Percentiles rank a stretch among this genome's conserved stretches.
Evolutionary conservation across 306 rosid species (phyloP).

Genomic region (Lagenaria siceraria): DNA sequence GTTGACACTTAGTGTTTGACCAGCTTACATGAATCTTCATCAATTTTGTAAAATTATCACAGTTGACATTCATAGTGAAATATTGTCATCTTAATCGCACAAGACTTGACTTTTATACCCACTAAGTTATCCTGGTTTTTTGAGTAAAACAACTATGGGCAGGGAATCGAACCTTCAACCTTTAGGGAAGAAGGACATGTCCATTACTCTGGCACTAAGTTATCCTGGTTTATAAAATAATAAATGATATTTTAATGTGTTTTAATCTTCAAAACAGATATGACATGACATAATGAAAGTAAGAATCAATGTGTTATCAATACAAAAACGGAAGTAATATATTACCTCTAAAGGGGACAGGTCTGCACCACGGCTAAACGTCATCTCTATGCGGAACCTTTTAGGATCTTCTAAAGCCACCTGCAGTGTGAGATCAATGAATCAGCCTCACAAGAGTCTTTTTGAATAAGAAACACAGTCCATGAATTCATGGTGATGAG

Average conservation of each 20-base stretch:
- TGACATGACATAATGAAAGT: not conserved
- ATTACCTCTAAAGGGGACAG: constrained; percentile 86
- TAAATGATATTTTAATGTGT: not conserved
- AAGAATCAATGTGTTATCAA: not conserved
- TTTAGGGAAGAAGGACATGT: no score
- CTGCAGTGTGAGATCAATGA: constrained; percentile 31
- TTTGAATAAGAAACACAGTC: not conserved
- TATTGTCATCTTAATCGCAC: not conserved
- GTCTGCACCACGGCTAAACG: constrained; percentile 96
- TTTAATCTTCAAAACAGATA: not conserved
- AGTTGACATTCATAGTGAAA: not conserved
- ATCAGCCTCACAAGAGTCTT: not conserved
- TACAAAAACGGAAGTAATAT: not conserved
- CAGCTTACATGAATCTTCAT: not conserved
- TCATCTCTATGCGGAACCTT: constrained; percentile 75
- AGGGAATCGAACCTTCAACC: no score
- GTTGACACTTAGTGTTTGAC: not conserved
- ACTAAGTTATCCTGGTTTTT: no score
- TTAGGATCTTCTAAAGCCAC: constrained; percentile 78
- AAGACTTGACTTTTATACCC: not conserved
- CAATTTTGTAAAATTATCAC: not conserved
- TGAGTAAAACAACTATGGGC: no score
- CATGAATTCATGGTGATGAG: not conserved
- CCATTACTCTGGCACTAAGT: not conserved
- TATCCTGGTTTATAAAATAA: not conserved